Percentiles rank a stretch among this genome's conserved stretches.
Evolutionary conservation across 768 basidiomycete species (phyloP).

Genomic region (Dendrothele bispora): DNA sequence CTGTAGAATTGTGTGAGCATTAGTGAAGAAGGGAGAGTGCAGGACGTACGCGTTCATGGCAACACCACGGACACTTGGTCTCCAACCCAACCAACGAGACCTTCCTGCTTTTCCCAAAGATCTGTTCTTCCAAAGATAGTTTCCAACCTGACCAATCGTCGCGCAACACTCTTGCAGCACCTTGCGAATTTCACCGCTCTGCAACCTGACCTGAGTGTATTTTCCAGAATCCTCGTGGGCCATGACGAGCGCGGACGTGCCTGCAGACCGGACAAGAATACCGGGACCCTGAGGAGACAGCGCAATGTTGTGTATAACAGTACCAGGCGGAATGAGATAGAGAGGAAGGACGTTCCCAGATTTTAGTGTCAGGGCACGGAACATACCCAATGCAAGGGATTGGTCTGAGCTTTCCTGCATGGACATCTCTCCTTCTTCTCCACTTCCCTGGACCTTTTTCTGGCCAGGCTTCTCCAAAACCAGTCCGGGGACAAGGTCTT

Average conservation of each 20-base stretch:
- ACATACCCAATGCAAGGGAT: conserved; percentile 78
- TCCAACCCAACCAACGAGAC: conserved; percentile 79
- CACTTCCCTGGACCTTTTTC: conserved; percentile 7
- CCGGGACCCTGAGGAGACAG: conserved; percentile 76
- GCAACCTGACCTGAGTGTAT: conserved; percentile 82
- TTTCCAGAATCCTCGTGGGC: conserved; percentile 68
- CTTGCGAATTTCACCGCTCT: conserved; percentile 91
- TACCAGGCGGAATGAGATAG: conserved; percentile 88
- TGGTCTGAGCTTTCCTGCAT: conserved; percentile 39
- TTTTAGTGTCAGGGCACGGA: conserved; percentile 81
- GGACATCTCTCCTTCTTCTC: conserved; percentile 14
- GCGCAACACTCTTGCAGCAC: conserved; percentile 81
- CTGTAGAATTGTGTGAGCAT: conserved; percentile 35
- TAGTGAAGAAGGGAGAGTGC: conserved; percentile 1
- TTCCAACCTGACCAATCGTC: conserved; percentile 90
- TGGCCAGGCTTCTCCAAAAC: conserved; percentile 20
- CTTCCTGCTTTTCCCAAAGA: conserved; percentile 92
- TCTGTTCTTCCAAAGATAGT: conserved; percentile 83
- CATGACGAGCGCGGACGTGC: conserved; percentile 81
- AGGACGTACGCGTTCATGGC: conserved; percentile 90
- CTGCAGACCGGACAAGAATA: conserved; percentile 87
- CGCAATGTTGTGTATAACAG: conserved; percentile 84
- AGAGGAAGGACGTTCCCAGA: conserved; percentile 93
- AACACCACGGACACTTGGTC: conserved; percentile 89
- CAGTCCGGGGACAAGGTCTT: conserved; percentile 65